Conservation (phyloP, 164 flowering plant genomes). For the Magnolia kwangsiensis region DNA sequence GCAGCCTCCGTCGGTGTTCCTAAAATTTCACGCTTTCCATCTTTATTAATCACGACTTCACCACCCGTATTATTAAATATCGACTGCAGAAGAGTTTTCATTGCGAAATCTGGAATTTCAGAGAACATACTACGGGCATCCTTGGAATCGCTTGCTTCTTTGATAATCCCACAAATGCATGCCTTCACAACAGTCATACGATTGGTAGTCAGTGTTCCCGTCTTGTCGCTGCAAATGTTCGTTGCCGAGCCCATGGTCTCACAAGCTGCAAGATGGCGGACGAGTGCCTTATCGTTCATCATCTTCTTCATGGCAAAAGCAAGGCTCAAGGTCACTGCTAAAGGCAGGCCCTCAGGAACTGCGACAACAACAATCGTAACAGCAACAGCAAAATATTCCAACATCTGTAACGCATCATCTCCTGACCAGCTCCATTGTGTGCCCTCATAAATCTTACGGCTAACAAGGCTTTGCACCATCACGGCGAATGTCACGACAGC, state of each 20-base stretch:
- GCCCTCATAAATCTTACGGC: conserved; percentile 58
- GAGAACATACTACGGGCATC: conserved; percentile 18
- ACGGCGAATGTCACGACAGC: conserved; percentile 94
- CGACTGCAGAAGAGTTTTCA: conserved; percentile 57
- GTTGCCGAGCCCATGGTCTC: conserved; percentile 99
- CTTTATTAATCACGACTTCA: conserved; percentile 60
- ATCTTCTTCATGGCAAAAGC: conserved; percentile 99
- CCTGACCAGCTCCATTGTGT: conserved; percentile 74
- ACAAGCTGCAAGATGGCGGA: conserved; percentile 90
- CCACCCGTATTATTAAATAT: conserved; percentile 94
- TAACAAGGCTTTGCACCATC: conserved; percentile 65
- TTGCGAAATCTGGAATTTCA: conserved; percentile 53
- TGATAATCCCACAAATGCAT: conserved; percentile 62
- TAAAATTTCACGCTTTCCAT: conserved; percentile 61
- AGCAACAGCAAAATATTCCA: conserved; percentile 92
- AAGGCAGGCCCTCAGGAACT: conserved; percentile 93
- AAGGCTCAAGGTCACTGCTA: conserved; percentile 94
- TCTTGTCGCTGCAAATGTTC: conserved; percentile 92
- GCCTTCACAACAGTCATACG: conserved; percentile 92
- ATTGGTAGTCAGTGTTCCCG: conserved; percentile 92
- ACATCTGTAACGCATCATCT: conserved; percentile 70
- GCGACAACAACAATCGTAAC: conserved; percentile 98
- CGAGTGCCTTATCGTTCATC: conserved; percentile 97
- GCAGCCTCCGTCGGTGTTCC: conserved; percentile 95
- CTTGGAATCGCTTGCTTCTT: conserved; percentile 36